These are phyloP conservation scores for Agastache rugosa DNA, from an alignment of 257 asterid genomes.

Conservation along the genomic window DNA sequence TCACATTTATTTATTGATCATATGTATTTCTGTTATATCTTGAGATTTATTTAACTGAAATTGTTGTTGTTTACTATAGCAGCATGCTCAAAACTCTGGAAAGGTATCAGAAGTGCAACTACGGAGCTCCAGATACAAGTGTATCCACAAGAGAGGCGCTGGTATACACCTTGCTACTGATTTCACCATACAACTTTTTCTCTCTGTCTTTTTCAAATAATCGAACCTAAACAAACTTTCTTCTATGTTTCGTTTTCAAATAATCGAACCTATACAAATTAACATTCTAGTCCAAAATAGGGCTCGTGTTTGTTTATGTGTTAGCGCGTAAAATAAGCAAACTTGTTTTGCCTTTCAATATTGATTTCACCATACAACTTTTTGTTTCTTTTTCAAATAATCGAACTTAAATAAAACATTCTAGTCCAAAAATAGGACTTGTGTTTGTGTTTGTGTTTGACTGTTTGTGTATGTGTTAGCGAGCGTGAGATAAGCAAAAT, in stretches of 20 bases:
- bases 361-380: too few relatives aligned
- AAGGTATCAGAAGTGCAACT: conserved; percentile 97
- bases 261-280: not conserved
- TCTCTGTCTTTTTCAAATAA: not conserved
- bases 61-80: conserved; percentile 44
- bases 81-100: conserved; percentile 98
- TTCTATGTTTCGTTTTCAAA: not conserved
- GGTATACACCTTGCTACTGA: conserved; percentile 48
- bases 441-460: not conserved
- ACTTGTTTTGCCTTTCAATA: too few relatives aligned
- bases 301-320: too few relatives aligned
- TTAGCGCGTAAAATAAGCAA: too few relatives aligned
- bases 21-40: not conserved
- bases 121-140: conserved; percentile 94
- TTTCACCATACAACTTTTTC: not conserved
- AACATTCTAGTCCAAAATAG: not conserved
- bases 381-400: not conserved
- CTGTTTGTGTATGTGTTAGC: too few relatives aligned
- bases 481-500: too few relatives aligned
- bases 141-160: conserved; percentile 89
- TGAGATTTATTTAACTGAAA: conserved; percentile 29
- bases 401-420: too few relatives aligned
- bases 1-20: not conserved
- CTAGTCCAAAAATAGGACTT: not conserved
- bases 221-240: not conserved